Percentiles rank a stretch among this genome's conserved stretches.
These are phyloP conservation scores for Fusarium sp. DNA, from an alignment of 2,329 filamentous ascomycete species.

Conservation along the genomic window DNA sequence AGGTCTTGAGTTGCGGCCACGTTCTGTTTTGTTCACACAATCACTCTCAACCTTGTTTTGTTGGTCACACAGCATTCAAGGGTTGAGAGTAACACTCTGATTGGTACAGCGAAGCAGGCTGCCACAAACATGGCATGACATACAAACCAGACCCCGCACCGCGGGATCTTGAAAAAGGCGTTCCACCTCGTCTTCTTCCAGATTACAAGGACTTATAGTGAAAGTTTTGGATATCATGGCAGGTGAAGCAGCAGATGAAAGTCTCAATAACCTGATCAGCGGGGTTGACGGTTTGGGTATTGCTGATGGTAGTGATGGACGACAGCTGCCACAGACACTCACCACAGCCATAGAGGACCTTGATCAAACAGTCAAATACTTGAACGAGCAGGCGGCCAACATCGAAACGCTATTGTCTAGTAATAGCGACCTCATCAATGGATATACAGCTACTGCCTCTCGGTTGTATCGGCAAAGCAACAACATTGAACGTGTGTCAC, in stretches of 20 bases:
- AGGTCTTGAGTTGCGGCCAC: no score
- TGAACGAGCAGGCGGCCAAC: neutral
- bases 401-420: neutral
- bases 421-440: neutral
- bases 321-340: neutral
- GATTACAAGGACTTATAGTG: neutral
- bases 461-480: rapidly evolving
- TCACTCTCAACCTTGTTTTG: no score
- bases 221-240: neutral
- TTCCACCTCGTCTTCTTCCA: no score
- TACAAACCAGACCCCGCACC: neutral
- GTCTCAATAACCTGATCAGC: neutral
- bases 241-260: neutral
- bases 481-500: no score
- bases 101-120: neutral
- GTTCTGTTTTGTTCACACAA: no score
- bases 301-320: neutral
- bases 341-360: neutral
- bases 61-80: neutral
- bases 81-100: neutral
- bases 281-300: neutral
- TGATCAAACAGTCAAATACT: neutral
- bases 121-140: neutral
- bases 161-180: no score
- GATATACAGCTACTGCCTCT: neutral